Percentiles rank a stretch among this genome's conserved stretches.
Conservation (phyloP, 371 early-diverging fungal genomes). For the Rhizomucor miehei region DNA sequence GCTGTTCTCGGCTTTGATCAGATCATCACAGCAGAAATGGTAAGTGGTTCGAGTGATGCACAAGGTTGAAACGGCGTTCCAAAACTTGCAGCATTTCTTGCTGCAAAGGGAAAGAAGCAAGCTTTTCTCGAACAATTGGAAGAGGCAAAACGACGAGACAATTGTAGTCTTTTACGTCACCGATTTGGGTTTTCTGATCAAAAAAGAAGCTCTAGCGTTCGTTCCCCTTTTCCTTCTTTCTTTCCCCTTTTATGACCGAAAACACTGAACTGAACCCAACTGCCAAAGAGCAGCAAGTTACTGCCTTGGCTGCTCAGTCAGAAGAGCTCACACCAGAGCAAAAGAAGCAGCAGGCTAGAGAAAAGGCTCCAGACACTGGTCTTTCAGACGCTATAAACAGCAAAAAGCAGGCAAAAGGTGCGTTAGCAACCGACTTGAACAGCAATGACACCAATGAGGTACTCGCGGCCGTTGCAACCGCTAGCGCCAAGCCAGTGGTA, state of each 20-base stretch:
- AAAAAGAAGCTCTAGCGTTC: not conserved
- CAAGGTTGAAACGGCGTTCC: conserved; percentile 58
- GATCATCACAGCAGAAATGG: no score
- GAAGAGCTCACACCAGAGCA: conserved; percentile 12
- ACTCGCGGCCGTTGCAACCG: conserved; percentile 8
- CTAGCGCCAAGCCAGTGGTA: conserved; percentile 12
- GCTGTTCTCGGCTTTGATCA: no score
- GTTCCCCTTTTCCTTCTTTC: not conserved
- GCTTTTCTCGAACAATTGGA: not conserved
- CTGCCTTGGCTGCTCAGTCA: conserved; percentile 1
- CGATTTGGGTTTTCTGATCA: not conserved
- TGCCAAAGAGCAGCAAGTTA: not conserved
- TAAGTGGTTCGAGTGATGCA: no score
- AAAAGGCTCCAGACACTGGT: conserved; percentile 5
- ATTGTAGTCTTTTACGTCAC: not conserved
- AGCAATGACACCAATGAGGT: conserved; percentile 9
- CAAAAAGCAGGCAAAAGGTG: conserved; percentile 3
- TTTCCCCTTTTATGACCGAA: conserved; percentile 1
- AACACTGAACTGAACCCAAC: not conserved
- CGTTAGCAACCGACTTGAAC: conserved; percentile 10
- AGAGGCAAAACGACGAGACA: not conserved
- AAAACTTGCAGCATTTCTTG: conserved; percentile 74
- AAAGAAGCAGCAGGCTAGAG: conserved; percentile 8
- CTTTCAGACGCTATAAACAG: conserved; percentile 10
- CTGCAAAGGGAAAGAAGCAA: no score